A percentile compares a stretch with the other conserved stretches of the same genome.
Evolutionary conservation across 169 alveolate species (phyloP).

Genomic region (Ichthyophthirius multifiliis): DNA sequence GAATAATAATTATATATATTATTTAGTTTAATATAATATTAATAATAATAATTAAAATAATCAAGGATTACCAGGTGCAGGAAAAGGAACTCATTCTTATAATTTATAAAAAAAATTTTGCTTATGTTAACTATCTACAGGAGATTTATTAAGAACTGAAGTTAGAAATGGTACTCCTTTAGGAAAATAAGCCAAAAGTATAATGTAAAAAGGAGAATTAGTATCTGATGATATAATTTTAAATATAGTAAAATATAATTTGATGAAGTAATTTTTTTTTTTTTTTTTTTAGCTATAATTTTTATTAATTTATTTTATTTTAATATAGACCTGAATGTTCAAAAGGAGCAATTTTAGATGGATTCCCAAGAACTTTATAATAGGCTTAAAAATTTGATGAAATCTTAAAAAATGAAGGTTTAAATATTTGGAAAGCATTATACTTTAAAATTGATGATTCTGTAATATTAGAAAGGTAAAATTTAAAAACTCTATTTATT

Average conservation of each 20-base stretch:
- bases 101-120: slow-evolving; percentile 66
- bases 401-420: slow-evolving; percentile 47
- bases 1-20: no score
- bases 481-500: background rate
- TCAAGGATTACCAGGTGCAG: slow-evolving; percentile 89
- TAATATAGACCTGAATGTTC: slow-evolving; percentile 42
- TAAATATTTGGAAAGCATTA: slow-evolving; percentile 69
- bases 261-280: slow-evolving; percentile 75
- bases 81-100: slow-evolving; percentile 89
- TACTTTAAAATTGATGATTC: slow-evolving; percentile 89
- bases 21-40: background rate
- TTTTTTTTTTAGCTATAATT: background rate
- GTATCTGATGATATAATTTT: slow-evolving; percentile 91
- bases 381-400: slow-evolving; percentile 89
- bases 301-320: background rate
- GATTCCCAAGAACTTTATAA: slow-evolving; percentile 92
- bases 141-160: slow-evolving; percentile 91
- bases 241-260: slow-evolving; percentile 83
- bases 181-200: slow-evolving; percentile 89
- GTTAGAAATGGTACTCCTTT: slow-evolving; percentile 86
- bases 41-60: background rate
- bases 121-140: slow-evolving; percentile 88
- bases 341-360: slow-evolving; percentile 93
- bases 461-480: slow-evolving; percentile 81
- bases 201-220: slow-evolving; percentile 90